Percentiles rank a stretch among this genome's conserved stretches.
Conservation (phyloP, 495 filamentous ascomycete species). For the Penicillium chermesinum region DNA sequence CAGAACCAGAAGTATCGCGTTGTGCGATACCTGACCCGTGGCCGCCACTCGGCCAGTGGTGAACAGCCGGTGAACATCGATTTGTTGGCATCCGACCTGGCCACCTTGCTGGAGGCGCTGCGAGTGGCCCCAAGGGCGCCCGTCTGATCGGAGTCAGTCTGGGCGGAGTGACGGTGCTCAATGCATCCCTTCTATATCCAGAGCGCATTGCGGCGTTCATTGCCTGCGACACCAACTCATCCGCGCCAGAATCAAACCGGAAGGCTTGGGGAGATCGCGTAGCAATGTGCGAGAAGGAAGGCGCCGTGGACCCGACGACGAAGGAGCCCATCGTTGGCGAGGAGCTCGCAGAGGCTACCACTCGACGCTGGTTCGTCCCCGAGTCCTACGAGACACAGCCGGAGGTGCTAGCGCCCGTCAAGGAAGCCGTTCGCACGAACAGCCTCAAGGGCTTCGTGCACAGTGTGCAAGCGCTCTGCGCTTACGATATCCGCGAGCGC, state of each 20-base stretch:
- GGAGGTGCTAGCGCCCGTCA: slow-evolving; percentile 48
- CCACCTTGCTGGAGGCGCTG: slow-evolving; percentile 51
- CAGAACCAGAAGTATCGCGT: slow-evolving; percentile 61
- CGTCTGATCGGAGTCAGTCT: slow-evolving; percentile 68
- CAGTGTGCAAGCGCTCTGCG: slow-evolving; percentile 66
- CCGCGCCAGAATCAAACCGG: slow-evolving; percentile 61
- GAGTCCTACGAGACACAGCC: slow-evolving; percentile 51
- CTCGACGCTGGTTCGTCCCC: slow-evolving; percentile 68
- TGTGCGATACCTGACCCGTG: slow-evolving; percentile 66
- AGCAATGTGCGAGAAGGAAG: slow-evolving; percentile 56
- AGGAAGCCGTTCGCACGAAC: slow-evolving; percentile 58
- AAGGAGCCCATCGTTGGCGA: slow-evolving; percentile 51
- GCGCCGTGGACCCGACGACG: slow-evolving; percentile 33
- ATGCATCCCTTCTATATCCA: slow-evolving; percentile 63
- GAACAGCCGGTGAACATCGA: slow-evolving; percentile 54
- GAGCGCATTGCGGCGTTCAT: slow-evolving; percentile 54
- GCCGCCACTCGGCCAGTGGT: slow-evolving; percentile 43
- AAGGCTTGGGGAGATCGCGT: slow-evolving; percentile 74
- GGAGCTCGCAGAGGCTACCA: slow-evolving; percentile 60
- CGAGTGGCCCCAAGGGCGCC: slow-evolving; percentile 53
- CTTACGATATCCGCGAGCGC: slow-evolving; percentile 63
- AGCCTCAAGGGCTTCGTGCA: slow-evolving; percentile 64
- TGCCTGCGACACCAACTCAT: slow-evolving; percentile 72
- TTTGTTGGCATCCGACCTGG: slow-evolving; percentile 60
- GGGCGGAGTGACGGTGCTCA: slow-evolving; percentile 70